Conservation (phyloP, 257 asterid species). For the Plectranthus barbatus region DNA sequence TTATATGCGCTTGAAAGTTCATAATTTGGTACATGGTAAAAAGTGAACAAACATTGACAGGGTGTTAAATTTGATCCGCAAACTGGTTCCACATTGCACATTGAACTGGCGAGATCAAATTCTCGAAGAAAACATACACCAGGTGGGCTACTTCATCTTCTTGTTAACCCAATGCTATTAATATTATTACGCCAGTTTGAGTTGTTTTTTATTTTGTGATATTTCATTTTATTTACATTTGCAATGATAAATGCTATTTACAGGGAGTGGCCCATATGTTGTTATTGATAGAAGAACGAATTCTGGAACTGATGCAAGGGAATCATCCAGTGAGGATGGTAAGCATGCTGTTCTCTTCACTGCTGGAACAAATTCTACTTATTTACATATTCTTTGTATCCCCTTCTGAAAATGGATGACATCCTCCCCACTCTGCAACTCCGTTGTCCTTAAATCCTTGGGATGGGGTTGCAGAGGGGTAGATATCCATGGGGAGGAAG, state of each 20-base stretch:
- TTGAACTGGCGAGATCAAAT: constrained; percentile 94
- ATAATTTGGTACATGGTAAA: not conserved
- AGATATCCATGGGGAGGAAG: not conserved
- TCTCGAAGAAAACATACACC: constrained; percentile 80
- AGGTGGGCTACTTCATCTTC: constrained; percentile 27
- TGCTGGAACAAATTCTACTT: not conserved
- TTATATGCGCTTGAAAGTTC: not conserved
- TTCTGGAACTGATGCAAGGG: constrained; percentile 39
- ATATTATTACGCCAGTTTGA: not conserved
- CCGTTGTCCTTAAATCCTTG: not conserved
- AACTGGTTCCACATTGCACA: constrained; percentile 79
- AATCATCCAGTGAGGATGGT: constrained; percentile 78
- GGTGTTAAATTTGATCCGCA: constrained; percentile 94
- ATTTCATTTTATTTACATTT: constrained; percentile 1
- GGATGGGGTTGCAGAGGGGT: not conserved
- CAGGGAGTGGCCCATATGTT: constrained; percentile 93
- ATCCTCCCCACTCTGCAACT: not conserved
- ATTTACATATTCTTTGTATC: not conserved
- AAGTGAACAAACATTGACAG: constrained; percentile 21
- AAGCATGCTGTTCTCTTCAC: constrained; percentile 4
- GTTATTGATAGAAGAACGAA: constrained; percentile 75
- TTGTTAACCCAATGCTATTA: not conserved
- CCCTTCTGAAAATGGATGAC: not conserved
- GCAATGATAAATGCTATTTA: constrained; percentile 13
- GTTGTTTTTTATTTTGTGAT: not conserved